Evolutionary conservation across 768 basidiomycete genomes (phyloP).

Genomic region (Arthromyces matolae): DNA sequence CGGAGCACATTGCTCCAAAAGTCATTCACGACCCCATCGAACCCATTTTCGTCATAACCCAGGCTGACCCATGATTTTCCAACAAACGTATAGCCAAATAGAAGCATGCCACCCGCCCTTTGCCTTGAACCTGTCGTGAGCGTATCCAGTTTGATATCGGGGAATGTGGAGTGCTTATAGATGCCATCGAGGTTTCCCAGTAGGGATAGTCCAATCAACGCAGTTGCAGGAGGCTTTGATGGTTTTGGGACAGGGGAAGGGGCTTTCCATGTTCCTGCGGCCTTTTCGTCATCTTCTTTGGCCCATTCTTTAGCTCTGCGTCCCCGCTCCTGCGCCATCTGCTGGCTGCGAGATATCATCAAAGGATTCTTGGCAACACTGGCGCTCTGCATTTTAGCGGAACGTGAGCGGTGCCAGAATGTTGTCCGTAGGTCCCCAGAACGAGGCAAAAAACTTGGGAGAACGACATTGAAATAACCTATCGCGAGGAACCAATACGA

Average conservation of each 20-base stretch:
- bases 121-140: slow-evolving; percentile 86
- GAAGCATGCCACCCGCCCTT: slow-evolving; percentile 68
- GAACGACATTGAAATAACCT: slow-evolving; percentile 77
- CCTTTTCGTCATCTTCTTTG: slow-evolving; percentile 69
- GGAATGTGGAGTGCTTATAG: slow-evolving; percentile 65
- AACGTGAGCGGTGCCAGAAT: slow-evolving; percentile 75
- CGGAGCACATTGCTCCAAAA: slow-evolving; percentile 65
- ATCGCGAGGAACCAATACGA: slow-evolving; percentile 85
- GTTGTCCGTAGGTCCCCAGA: slow-evolving; percentile 35
- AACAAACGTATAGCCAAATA: slow-evolving; percentile 78
- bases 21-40: slow-evolving; percentile 53
- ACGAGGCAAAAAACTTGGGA: slow-evolving; percentile 67
- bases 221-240: slow-evolving; percentile 45
- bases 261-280: slow-evolving; percentile 37
- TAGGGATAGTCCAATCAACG: slow-evolving; percentile 75
- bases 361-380: slow-evolving; percentile 61
- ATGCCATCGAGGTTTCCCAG: slow-evolving; percentile 83
- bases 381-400: slow-evolving; percentile 65
- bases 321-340: slow-evolving; percentile 66
- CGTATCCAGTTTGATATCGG: slow-evolving; percentile 58
- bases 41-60: slow-evolving; percentile 77
- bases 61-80: slow-evolving; percentile 77
- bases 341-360: slow-evolving; percentile 54
- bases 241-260: slow-evolving; percentile 17
- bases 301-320: slow-evolving; percentile 63